Percentiles rank a stretch among this genome's conserved stretches.
Evolutionary conservation across 1,139 yeast genomes (phyloP).

Genomic region (Geotrichum fermentans): DNA sequence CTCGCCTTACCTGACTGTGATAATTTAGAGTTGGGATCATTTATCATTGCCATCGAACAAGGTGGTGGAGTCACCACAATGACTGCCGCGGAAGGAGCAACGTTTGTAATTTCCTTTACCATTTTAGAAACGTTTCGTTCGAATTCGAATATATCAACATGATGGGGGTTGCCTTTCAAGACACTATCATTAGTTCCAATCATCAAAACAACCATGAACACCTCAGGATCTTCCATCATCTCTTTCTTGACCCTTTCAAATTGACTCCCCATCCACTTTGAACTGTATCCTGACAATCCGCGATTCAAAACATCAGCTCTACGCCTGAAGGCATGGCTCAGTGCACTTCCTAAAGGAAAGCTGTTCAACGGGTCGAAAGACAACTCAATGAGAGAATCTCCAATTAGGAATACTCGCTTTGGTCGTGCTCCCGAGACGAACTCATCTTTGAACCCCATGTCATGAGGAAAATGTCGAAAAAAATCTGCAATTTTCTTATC

Average conservation of each 20-base stretch:
- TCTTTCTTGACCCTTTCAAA: conserved; percentile 12
- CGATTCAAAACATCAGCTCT: conserved; percentile 20
- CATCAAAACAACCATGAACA: conserved; percentile 17
- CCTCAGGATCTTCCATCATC: neutral
- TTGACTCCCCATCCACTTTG: conserved; percentile 18
- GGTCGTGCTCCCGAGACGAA: neutral
- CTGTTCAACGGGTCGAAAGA: conserved; percentile 17
- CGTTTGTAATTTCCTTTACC: neutral
- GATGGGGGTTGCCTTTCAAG: conserved; percentile 23
- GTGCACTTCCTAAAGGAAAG: conserved; percentile 18
- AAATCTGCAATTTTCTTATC: conserved; percentile 5
- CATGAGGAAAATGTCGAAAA: neutral
- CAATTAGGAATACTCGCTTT: conserved; percentile 19
- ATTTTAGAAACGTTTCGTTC: conserved; percentile 7
- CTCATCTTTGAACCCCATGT: conserved; percentile 1
- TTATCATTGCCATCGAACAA: conserved; percentile 15
- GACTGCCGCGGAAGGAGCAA: conserved; percentile 10
- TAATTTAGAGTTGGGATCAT: conserved; percentile 14
- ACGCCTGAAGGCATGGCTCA: conserved; percentile 17
- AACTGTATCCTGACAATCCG: conserved; percentile 21
- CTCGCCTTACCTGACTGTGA: conserved; percentile 19
- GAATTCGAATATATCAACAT: conserved; percentile 19
- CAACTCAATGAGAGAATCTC: conserved; percentile 22
- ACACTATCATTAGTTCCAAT: conserved; percentile 23
- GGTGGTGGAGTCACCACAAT: conserved; percentile 21